Conservation (phyloP, 257 asterid species). For the Rauvolfia tetraphylla region DNA sequence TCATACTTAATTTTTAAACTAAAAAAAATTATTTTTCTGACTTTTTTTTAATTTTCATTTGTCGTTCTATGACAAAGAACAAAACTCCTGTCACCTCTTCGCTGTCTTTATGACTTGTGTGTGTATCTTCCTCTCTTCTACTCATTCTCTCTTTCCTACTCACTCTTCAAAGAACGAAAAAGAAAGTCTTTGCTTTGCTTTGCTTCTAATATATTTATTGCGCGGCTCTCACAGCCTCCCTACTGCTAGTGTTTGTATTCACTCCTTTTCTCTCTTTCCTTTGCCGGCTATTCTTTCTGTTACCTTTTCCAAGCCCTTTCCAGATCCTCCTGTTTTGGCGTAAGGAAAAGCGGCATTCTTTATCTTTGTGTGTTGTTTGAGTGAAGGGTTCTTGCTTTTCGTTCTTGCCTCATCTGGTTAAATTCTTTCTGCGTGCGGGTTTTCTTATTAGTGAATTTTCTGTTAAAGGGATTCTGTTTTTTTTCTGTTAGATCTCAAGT, state of each 20-base stretch:
- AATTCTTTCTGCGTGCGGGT: neutral
- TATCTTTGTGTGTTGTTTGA: neutral
- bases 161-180: too few relatives aligned
- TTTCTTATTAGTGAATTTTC: neutral
- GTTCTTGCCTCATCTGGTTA: neutral
- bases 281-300: constrained; percentile 1
- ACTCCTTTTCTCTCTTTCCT: neutral
- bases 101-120: neutral
- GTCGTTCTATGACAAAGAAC: too few relatives aligned
- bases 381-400: neutral
- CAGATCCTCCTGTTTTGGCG: neutral
- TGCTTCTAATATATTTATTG: too few relatives aligned
- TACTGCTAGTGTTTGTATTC: neutral
- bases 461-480: neutral
- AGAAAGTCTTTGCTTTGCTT: too few relatives aligned
- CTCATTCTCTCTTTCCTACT: neutral
- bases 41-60: too few relatives aligned
- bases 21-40: too few relatives aligned
- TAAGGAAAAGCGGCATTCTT: neutral
- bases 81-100: neutral
- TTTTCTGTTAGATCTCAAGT: neutral
- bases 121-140: neutral
- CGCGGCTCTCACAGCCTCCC: too few relatives aligned
- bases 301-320: neutral
- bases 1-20: too few relatives aligned